phyloP scores from a whole-genome alignment of 495 filamentous ascomycete species.

The Xanthoparmelia taractica region DNA sequence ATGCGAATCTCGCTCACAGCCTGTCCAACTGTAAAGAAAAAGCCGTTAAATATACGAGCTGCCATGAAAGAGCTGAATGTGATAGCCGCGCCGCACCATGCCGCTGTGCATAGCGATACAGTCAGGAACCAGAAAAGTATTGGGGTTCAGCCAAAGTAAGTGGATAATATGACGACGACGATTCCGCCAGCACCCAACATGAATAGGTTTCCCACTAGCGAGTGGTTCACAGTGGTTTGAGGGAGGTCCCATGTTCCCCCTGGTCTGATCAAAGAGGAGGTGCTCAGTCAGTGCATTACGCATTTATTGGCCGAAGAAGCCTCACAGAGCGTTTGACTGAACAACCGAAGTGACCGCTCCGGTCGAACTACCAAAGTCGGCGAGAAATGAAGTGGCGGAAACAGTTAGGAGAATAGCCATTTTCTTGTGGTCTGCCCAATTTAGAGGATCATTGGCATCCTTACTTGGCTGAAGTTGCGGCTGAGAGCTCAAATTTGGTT shows the following conservation, averaged over 20 bases:
- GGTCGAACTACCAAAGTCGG: slow-evolving; percentile 50
- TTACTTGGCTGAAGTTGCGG: slow-evolving; percentile 45
- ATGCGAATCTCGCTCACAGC: slow-evolving; percentile 26
- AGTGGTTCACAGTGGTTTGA: slow-evolving; percentile 45
- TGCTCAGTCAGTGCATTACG: no score
- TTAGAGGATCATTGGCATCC: slow-evolving; percentile 52
- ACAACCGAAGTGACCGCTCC: slow-evolving; percentile 48
- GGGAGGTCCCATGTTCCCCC: slow-evolving; percentile 28
- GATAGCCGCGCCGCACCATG: slow-evolving; percentile 47
- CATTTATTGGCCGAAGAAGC: no score
- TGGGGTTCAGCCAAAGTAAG: slow-evolving; percentile 53
- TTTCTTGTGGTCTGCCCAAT: slow-evolving; percentile 49
- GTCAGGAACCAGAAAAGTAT: slow-evolving; percentile 51
- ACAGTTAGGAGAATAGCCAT: slow-evolving; percentile 48
- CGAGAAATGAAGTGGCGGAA: slow-evolving; percentile 44
- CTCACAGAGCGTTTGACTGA: no score
- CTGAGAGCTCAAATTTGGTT: no score
- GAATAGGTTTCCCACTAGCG: slow-evolving; percentile 50
- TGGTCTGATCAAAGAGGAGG: no score
- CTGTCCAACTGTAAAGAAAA: slow-evolving; percentile 52
- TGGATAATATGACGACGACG: slow-evolving; percentile 46
- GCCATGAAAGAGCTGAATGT: slow-evolving; percentile 50
- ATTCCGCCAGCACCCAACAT: slow-evolving; percentile 52
- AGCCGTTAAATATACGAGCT: slow-evolving; percentile 53
- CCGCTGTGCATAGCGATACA: slow-evolving; percentile 40